Conservation (phyloP, 192 early-diverging fungal genomes). For the Umbelopsis ramanniana region DNA sequence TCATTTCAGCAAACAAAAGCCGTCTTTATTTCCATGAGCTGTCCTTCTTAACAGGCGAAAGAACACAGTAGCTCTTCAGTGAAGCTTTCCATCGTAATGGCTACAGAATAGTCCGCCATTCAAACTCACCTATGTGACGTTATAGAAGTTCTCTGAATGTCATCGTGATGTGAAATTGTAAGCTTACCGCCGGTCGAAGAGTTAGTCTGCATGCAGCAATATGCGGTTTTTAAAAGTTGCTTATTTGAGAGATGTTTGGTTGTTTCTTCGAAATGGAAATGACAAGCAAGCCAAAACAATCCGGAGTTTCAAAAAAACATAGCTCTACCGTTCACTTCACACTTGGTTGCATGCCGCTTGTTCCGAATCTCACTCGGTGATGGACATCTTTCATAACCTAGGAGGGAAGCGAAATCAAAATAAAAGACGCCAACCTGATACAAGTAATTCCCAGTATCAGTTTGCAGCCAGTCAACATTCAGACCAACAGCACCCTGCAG, state of each 20-base stretch:
- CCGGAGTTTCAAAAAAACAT: background rate
- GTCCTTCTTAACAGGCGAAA: too few relatives aligned
- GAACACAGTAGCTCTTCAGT: too few relatives aligned
- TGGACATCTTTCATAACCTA: slow-evolving; percentile 19
- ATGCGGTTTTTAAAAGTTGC: too few relatives aligned
- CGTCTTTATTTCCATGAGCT: too few relatives aligned
- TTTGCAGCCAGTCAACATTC: background rate
- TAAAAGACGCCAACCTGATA: background rate
- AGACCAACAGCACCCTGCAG: background rate
- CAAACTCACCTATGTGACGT: too few relatives aligned
- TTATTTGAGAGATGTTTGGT: background rate
- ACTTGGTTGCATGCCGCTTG: background rate
- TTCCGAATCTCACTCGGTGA: background rate
- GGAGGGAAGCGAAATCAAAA: slow-evolving; percentile 12
- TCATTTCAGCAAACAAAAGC: too few relatives aligned
- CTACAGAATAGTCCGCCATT: too few relatives aligned
- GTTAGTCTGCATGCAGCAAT: too few relatives aligned
- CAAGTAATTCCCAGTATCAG: background rate
- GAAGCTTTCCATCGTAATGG: too few relatives aligned
- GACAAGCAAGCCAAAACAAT: background rate
- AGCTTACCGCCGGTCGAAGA: too few relatives aligned
- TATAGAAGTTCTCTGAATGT: too few relatives aligned
- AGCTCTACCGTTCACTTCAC: background rate
- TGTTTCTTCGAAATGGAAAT: background rate
- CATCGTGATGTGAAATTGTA: too few relatives aligned